Conservation (phyloP, 345 rosid species). For the Durio zibethinus region DNA sequence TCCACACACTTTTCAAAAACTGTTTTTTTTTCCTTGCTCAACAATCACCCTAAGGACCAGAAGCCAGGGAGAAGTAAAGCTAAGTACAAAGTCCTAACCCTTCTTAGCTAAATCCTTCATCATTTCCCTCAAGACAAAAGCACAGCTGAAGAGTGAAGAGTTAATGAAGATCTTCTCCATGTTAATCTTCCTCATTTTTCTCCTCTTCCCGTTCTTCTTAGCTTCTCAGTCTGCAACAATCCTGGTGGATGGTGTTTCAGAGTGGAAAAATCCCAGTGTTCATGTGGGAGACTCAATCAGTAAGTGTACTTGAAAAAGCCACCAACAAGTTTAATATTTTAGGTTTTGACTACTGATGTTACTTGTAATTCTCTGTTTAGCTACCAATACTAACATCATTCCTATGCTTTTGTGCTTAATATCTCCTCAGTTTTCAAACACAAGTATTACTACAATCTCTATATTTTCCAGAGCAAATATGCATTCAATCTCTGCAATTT, state of each 20-base stretch:
- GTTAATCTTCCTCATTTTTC: conserved; percentile 29
- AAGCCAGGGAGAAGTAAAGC: neutral
- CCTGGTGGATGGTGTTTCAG: conserved; percentile 65
- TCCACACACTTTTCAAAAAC: neutral
- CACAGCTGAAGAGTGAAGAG: neutral
- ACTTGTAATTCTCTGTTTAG: neutral
- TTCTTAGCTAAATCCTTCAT: neutral
- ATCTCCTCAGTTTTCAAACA: conserved; percentile 67
- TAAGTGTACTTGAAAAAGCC: neutral
- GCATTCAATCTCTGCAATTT: conserved; percentile 82
- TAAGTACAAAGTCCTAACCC: neutral
- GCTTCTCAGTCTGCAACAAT: conserved; percentile 45
- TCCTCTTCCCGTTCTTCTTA: conserved; percentile 34
- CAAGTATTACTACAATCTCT: conserved; percentile 62
- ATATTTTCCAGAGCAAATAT: conserved; percentile 76
- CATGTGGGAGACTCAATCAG: conserved; percentile 57
- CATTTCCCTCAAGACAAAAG: neutral
- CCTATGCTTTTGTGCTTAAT: neutral
- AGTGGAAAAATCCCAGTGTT: conserved; percentile 67
- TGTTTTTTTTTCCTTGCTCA: neutral
- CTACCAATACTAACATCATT: no score
- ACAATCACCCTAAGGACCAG: neutral
- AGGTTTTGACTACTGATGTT: neutral
- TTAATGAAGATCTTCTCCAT: conserved; percentile 3
- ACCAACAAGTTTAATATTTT: neutral